phyloP scores from a whole-genome alignment of 306 rosid species.

The Prunus dulcis region DNA sequence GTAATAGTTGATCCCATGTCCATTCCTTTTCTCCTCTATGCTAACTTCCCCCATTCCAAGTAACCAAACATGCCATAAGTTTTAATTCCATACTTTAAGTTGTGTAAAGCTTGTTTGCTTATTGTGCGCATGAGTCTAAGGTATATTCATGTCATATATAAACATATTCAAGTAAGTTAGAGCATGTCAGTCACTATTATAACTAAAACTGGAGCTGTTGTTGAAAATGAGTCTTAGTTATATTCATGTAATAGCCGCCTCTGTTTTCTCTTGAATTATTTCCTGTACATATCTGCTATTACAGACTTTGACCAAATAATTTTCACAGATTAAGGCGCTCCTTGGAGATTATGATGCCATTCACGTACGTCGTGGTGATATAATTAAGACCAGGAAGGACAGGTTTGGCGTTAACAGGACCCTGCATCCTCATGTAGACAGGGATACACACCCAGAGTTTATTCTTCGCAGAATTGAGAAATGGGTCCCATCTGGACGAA shows the following conservation, averaged over 20 bases:
- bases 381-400: slow-evolving; percentile 87
- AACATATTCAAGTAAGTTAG: not conserved
- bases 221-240: not conserved
- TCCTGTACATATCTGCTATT: not conserved
- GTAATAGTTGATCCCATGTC: no score
- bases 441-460: slow-evolving; percentile 88
- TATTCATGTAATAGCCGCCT: not conserved
- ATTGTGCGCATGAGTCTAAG: not conserved
- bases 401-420: slow-evolving; percentile 71
- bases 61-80: not conserved
- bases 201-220: not conserved
- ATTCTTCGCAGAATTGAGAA: slow-evolving; percentile 69
- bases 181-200: not conserved
- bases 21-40: no score
- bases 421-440: slow-evolving; percentile 88
- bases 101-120: not conserved
- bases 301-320: slow-evolving; percentile 20
- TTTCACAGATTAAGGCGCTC: slow-evolving; percentile 44
- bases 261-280: not conserved
- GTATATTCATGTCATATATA: not conserved
- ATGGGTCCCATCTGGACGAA: slow-evolving; percentile 87
- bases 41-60: no score
- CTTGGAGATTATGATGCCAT: slow-evolving; percentile 80
- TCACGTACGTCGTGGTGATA: slow-evolving; percentile 99
- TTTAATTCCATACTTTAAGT: not conserved